Evolutionary conservation across 2,329 filamentous ascomycete genomes (phyloP).

Genomic region (Xylariaceae sp.): DNA sequence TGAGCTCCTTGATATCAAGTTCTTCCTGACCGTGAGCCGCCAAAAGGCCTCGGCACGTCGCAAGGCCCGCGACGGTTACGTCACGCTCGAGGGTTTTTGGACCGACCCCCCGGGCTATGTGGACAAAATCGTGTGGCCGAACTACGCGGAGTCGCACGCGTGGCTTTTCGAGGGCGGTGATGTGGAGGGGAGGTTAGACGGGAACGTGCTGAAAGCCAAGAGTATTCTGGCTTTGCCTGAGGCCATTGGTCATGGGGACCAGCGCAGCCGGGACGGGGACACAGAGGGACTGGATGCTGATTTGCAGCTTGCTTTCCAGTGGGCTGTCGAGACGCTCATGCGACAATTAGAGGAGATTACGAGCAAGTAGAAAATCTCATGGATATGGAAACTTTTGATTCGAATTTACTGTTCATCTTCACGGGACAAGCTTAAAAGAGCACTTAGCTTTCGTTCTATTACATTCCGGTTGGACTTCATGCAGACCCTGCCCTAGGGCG

Average conservation of each 20-base stretch:
- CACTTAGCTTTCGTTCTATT: background rate
- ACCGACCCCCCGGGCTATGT: conserved; percentile 91
- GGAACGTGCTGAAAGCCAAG: conserved; percentile 41
- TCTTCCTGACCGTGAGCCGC: conserved; percentile 72
- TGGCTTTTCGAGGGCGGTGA: conserved; percentile 73
- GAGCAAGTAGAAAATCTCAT: background rate
- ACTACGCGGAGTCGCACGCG: conserved; percentile 76
- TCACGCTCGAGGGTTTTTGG: conserved; percentile 89
- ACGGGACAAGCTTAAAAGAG: background rate
- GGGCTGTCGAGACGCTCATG: conserved; percentile 64
- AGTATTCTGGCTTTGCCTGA: conserved; percentile 46
- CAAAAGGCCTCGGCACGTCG: conserved; percentile 60
- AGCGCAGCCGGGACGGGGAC: background rate
- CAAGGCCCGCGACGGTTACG: conserved; percentile 69
- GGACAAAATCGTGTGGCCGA: conserved; percentile 92
- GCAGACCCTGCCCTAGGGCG: no score
- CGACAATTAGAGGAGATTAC: conserved; percentile 37
- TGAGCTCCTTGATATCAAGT: conserved; percentile 63
- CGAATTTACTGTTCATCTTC: background rate
- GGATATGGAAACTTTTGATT: background rate
- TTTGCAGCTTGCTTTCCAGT: conserved; percentile 60
- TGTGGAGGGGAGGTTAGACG: conserved; percentile 54
- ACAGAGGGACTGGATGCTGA: conserved; percentile 41
- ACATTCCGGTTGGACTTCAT: background rate
- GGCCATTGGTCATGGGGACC: conserved; percentile 20